Conservation (phyloP, 2,329 filamentous ascomycete species). For the Xylaria sp. region DNA sequence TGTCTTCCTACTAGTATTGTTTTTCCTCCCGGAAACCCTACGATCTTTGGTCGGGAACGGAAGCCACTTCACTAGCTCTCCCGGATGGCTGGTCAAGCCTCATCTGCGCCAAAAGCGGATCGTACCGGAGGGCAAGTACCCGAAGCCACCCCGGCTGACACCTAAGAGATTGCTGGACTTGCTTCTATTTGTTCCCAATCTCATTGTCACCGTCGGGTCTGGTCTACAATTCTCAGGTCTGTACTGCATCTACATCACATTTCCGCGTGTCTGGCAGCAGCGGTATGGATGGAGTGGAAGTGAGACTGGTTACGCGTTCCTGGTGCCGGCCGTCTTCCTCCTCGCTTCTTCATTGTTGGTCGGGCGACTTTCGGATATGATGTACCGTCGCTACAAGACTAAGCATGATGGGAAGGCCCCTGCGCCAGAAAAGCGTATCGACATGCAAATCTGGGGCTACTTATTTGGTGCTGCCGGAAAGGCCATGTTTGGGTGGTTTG, state of each 20-base stretch:
- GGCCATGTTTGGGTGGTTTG: slow-evolving; percentile 50
- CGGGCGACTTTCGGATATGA: slow-evolving; percentile 48
- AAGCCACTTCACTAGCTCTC: slow-evolving; percentile 31
- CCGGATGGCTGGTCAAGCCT: slow-evolving; percentile 18
- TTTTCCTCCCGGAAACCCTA: slow-evolving; percentile 53
- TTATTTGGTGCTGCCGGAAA: slow-evolving; percentile 46
- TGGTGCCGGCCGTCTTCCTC: slow-evolving; percentile 13
- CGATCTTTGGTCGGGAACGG: slow-evolving; percentile 52
- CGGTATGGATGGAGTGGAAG: slow-evolving; percentile 22
- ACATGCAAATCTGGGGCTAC: slow-evolving; percentile 48
- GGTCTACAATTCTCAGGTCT: slow-evolving; percentile 20
- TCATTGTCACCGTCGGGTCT: slow-evolving; percentile 20
- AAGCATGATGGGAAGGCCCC: slow-evolving; percentile 32
- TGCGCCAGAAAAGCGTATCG: slow-evolving; percentile 46
- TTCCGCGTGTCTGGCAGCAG: slow-evolving; percentile 23
- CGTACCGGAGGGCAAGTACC: slow-evolving; percentile 16
- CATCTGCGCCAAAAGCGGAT: slow-evolving; percentile 18
- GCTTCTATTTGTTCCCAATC: slow-evolving; percentile 32
- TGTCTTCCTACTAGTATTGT: slow-evolving; percentile 38
- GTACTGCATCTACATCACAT: slow-evolving; percentile 23
- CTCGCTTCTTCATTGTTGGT: slow-evolving; percentile 33
- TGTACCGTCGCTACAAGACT: slow-evolving; percentile 29
- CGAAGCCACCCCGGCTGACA: slow-evolving; percentile 18
- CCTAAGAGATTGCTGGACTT: slow-evolving; percentile 21
- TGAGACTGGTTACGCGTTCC: slow-evolving; percentile 20